These are phyloP conservation scores for Coemansia sp. DNA, from an alignment of 192 early-diverging fungal species.

Conservation along the genomic window DNA sequence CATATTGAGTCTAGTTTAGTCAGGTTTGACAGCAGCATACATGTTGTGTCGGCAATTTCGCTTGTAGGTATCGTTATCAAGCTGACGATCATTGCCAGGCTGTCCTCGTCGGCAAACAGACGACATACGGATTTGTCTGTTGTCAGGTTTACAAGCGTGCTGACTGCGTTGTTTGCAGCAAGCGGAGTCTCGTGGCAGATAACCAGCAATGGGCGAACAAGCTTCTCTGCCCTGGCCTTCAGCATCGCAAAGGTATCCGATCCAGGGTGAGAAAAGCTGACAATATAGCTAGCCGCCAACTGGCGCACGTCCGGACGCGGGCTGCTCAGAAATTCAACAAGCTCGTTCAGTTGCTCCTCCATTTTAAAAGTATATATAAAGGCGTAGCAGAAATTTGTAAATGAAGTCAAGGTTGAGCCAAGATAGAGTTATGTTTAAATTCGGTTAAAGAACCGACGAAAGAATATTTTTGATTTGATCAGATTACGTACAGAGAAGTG, in stretches of 20 bases:
- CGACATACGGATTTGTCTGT: conserved; percentile 59
- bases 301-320: conserved; percentile 77
- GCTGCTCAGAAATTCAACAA: conserved; percentile 71
- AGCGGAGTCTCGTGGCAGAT: conserved; percentile 68
- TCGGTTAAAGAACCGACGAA: too few relatives aligned
- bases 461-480: background rate
- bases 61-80: conserved; percentile 66
- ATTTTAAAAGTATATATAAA: conserved; percentile 1
- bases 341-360: conserved; percentile 55
- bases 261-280: conserved; percentile 61
- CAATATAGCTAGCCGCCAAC: conserved; percentile 74
- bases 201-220: conserved; percentile 66
- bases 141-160: conserved; percentile 82
- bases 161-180: conserved; percentile 80
- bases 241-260: conserved; percentile 62
- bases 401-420: background rate
- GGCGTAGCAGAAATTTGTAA: background rate
- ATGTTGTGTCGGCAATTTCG: conserved; percentile 68
- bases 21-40: conserved; percentile 91
- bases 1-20: conserved; percentile 67
- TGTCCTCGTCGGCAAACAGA: conserved; percentile 67
- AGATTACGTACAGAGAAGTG: background rate
- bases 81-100: conserved; percentile 65
- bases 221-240: conserved; percentile 57
- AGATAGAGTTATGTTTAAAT: too few relatives aligned